Evolutionary conservation across 306 rosid species (phyloP), one percentile per base, ranked within the genome.

Genomic region (Datisca glomerata): DNA sequence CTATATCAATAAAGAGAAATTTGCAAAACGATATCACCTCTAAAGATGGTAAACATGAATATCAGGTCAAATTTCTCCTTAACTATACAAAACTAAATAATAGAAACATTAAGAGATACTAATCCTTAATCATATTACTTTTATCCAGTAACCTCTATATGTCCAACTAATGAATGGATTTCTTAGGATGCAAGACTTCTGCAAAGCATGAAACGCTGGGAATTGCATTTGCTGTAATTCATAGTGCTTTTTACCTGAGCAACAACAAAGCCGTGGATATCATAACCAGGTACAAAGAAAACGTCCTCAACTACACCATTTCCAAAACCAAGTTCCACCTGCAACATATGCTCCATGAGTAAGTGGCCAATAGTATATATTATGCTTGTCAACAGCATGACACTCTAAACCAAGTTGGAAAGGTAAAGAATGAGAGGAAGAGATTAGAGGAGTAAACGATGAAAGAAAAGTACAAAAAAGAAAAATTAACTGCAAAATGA

Each of bases 261-360:
- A 67, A 78, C 98, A 64, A 89, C 92, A 70, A 47, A 76, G 18
- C 96, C 98, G 43, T 57, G 68, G 39, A 89, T 61, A 63, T 78
- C 70, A 57, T 84, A 80, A 38, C 98, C 98, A 56, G 92, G 69
- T 57, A 80, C 85, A 60, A 54, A 80, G 79, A 91, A 80, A 56
- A 75, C 57, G 40, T 84, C 86, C 20, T 69, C 83, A 40, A 71
- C 74, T 24, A 65, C 22, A 18, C 62, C 64, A 45, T 91, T 91
- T 58, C 94, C 96, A 60, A 91, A 84, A 35, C 94, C 85, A 66
- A 91, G 48, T 39, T 80, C 78, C 59, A 91, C 81, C 98, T 91
- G 94, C 68, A 66, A 66, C 34, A 64, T 39, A 49, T 36, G 49
- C 43, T 15, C 32, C 45, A 41, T 38, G 21, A 41, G 27, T 38